Base-by-base conservation (phyloP, 352 stramenopile species). In the Globisporangium sylvaticum region DNA sequence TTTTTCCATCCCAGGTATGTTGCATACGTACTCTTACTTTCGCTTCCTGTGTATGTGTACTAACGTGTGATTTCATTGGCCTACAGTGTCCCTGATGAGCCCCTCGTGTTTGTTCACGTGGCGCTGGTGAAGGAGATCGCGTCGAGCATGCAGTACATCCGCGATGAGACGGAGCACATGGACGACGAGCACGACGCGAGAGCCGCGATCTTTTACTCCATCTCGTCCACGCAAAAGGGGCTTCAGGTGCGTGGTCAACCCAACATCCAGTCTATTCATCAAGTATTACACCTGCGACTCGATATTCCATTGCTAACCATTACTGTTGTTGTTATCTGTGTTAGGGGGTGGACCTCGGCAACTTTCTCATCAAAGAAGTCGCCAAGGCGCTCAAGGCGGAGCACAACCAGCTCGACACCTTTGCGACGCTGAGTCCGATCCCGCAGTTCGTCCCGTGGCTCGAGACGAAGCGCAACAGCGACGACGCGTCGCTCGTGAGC, bases 311-410 rank as follows among this genome's bases (percentile, higher is more conserved):
- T 5, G 14, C 32, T 8, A 29, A 58, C 27, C 15, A 22, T 58
- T 15, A 2, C 24, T n/a, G 10, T 10, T 24, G 7, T 18, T 39
- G 7, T 32, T 20, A 5, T n/a, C n/a, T 10, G 53, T 58, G 53
- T 14, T 34, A 93, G 76, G 96, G 96, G 15, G 83, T 99, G 37
- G 92, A 98, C 62, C 77, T 99, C 8, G 96, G 95, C 48, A 98
- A 98, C 74, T 97, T 97, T 71, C 73, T 99, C 29, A 98, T 99
- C 67, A 98, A 98, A 75, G 82, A 97, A 71, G 93, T 98, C 15
- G 94, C 97, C 27, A 92, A 96, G 73, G 71, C 77, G 37, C 72
- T 96, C 27, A 84, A 81, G 72, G 65, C 68, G 22, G 90, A 96
- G 60, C 72, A 89, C 53, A 75, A 70, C 0, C 82, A 94, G 37